Evolutionary conservation across 78 protist species (phyloP).

Genomic region (Dictyostelium purpureum): DNA sequence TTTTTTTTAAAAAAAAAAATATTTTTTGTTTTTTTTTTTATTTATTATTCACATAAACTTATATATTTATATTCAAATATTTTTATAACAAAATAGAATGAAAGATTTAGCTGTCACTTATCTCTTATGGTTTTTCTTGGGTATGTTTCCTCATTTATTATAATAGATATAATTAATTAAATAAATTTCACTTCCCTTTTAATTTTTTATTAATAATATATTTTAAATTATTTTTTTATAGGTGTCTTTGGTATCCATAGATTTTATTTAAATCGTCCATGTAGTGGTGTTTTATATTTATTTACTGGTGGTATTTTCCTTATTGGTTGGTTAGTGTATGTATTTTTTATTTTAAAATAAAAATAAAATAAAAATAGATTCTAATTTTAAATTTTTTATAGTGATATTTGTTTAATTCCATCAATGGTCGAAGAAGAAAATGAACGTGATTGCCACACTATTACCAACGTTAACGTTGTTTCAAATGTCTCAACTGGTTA

Average conservation of each 20-base stretch:
- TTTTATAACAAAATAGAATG: too few species aligned
- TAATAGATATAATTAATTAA: not conserved
- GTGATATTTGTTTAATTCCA: conserved; percentile 31
- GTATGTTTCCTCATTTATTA: not conserved
- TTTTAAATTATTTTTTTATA: not conserved
- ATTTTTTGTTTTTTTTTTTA: too few species aligned
- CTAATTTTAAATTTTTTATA: not conserved
- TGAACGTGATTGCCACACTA: too few species aligned
- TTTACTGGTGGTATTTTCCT: conserved; percentile 26
- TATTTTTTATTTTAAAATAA: not conserved
- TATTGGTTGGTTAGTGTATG: conserved; percentile 42
- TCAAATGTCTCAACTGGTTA: too few species aligned
- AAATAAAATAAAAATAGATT: not conserved
- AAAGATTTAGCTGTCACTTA: not conserved
- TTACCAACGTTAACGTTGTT: too few species aligned
- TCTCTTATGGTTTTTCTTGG: not conserved
- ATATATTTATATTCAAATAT: too few species aligned
- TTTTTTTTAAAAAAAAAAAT: too few species aligned
- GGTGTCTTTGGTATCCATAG: conserved; percentile 21
- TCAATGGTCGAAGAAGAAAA: conserved; percentile 28
- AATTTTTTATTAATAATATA: not conserved
- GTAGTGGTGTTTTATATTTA: conserved; percentile 21
- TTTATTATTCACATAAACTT: too few species aligned
- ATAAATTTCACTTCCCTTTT: not conserved
- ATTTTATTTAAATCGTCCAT: conserved; percentile 32